phyloP scores from a whole-genome alignment of 352 stramenopile genomes.

The Phytopythium aichiense region DNA sequence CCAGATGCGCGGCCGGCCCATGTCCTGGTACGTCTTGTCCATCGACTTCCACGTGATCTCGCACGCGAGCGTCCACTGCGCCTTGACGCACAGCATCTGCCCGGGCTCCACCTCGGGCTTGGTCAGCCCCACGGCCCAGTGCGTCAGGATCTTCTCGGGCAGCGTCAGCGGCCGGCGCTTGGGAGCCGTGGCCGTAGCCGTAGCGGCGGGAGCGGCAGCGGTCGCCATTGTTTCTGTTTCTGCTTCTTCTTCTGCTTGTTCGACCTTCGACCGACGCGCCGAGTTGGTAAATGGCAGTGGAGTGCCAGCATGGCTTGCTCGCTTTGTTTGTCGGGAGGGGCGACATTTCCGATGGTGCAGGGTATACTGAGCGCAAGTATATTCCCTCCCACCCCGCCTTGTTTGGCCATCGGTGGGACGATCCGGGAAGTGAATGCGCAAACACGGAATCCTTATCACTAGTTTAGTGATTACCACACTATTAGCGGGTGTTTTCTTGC shows the following conservation, averaged over 20 bases:
- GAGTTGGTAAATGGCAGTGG: neutral
- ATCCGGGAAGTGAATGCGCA: conserved; percentile 3
- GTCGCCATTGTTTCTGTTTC: neutral
- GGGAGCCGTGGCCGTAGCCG: neutral
- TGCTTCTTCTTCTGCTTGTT: neutral
- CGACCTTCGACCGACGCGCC: neutral
- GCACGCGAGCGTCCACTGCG: conserved; percentile 78
- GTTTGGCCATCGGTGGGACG: conserved; percentile 6
- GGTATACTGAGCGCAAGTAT: conserved; percentile 2
- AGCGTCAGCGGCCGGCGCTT: conserved; percentile 62
- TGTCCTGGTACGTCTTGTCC: conserved; percentile 88
- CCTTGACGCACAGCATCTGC: conserved; percentile 84
- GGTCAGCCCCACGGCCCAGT: conserved; percentile 70
- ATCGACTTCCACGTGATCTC: conserved; percentile 90
- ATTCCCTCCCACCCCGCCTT: neutral
- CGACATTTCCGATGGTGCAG: conserved; percentile 23
- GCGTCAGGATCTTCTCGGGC: conserved; percentile 78
- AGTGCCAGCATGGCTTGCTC: neutral
- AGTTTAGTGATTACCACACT: too few species aligned
- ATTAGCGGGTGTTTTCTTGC: neutral
- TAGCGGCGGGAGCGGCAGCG: conserved; percentile 3
- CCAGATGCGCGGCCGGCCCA: conserved; percentile 80
- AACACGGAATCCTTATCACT: neutral
- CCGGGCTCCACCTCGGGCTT: conserved; percentile 56
- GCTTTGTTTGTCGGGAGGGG: neutral